Conservation (phyloP, 805 yeast species). For the Candida silvicultrix region DNA sequence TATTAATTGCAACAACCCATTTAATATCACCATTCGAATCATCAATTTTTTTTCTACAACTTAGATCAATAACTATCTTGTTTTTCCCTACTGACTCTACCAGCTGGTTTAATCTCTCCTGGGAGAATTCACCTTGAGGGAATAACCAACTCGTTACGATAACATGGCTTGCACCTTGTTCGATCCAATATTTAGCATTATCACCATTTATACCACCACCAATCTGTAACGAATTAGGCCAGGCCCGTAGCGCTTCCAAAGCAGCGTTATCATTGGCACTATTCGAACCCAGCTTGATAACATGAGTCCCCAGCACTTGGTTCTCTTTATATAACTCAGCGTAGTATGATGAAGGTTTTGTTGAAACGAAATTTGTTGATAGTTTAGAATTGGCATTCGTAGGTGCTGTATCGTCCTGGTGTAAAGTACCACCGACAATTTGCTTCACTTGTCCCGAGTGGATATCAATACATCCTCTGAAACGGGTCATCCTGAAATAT, state of each 20-base stretch:
- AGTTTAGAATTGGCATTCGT: constrained; percentile 29
- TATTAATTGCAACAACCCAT: constrained; percentile 97
- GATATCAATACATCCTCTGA: constrained; percentile 92
- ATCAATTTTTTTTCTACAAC: constrained; percentile 55
- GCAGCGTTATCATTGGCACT: constrained; percentile 82
- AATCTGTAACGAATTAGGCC: constrained; percentile 74
- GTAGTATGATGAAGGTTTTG: constrained; percentile 67
- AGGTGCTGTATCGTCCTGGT: constrained; percentile 40
- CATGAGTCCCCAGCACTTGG: constrained; percentile 74
- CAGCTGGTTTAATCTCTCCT: constrained; percentile 46
- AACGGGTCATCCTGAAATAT: constrained; percentile 74
- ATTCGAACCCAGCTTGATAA: constrained; percentile 79
- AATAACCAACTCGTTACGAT: constrained; percentile 92
- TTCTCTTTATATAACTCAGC: constrained; percentile 60
- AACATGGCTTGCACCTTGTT: constrained; percentile 74
- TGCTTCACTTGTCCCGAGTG: constrained; percentile 95
- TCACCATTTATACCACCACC: constrained; percentile 86
- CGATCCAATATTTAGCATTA: constrained; percentile 78
- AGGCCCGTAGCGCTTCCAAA: constrained; percentile 57
- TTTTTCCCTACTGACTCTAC: constrained; percentile 54
- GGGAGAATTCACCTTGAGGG: constrained; percentile 47
- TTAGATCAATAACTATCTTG: constrained; percentile 78
- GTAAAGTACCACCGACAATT: constrained; percentile 89
- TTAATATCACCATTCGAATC: constrained; percentile 11
- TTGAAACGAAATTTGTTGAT: constrained; percentile 74